Percentiles rank a stretch among this genome's conserved stretches.
Conservation (phyloP, 352 stramenopile species). For the Pythium oligandrum region DNA sequence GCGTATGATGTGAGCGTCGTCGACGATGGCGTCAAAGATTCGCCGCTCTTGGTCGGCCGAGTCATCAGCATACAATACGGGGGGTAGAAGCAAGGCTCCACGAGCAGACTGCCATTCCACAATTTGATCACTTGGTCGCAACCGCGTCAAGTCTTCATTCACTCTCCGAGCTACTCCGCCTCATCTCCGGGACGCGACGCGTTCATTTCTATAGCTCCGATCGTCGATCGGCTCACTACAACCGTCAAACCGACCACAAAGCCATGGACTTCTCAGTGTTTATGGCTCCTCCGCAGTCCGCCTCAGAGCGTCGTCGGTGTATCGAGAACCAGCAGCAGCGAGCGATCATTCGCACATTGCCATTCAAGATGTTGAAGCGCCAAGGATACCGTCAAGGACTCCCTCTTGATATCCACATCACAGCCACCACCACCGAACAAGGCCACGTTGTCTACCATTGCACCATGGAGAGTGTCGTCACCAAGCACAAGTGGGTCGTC, state of each 20-base stretch:
- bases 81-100: too few species aligned
- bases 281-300: slow-evolving; percentile 8
- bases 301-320: too few species aligned
- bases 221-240: slow-evolving; percentile 7
- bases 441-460: slow-evolving; percentile 48
- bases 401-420: slow-evolving; percentile 40
- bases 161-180: too few species aligned
- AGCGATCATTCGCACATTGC: slow-evolving; percentile 21
- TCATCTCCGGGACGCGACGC: too few species aligned
- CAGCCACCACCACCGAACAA: slow-evolving; percentile 25
- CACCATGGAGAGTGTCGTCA: slow-evolving; percentile 38
- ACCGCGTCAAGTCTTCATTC: too few species aligned
- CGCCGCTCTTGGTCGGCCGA: too few species aligned
- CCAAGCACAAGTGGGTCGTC: slow-evolving; percentile 42
- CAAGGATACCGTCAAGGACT: slow-evolving; percentile 18
- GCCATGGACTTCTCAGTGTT: slow-evolving; percentile 19
- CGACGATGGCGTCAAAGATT: too few species aligned
- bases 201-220: background rate
- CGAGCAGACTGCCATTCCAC: too few species aligned
- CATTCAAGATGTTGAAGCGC: slow-evolving; percentile 27
- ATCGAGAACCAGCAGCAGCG: slow-evolving; percentile 7
- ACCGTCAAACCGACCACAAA: slow-evolving; percentile 2
- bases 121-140: too few species aligned
- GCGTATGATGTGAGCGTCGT: too few species aligned
- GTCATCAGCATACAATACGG: too few species aligned